Conservation (phyloP, 225 moss, liverwort and hornwort species). For the Bryoerythrophyllum caledonicum region DNA sequence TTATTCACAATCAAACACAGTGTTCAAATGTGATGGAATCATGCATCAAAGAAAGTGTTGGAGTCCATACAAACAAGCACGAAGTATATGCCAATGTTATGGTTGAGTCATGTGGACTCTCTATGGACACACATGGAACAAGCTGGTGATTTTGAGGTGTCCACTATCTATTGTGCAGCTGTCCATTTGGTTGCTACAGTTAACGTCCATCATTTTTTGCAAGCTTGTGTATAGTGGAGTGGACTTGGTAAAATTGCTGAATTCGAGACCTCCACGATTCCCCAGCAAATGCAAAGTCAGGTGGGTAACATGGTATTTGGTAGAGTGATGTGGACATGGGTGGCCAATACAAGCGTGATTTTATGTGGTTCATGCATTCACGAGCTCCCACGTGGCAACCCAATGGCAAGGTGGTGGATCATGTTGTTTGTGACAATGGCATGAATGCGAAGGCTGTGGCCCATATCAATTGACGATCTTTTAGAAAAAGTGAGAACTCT, state of each 20-base stretch:
- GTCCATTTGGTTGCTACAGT: too few relatives aligned
- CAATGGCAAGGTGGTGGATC: background rate
- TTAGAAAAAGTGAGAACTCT: background rate
- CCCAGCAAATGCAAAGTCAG: background rate
- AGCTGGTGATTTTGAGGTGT: background rate
- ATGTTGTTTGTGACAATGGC: conserved; percentile 1
- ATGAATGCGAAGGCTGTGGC: background rate
- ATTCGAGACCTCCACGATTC: background rate
- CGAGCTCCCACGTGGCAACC: background rate
- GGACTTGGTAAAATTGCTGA: background rate
- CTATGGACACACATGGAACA: background rate
- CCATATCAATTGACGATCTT: background rate
- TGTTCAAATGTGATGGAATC: background rate
- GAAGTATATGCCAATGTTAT: background rate
- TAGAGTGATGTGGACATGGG: background rate
- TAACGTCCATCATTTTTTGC: background rate
- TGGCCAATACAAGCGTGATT: background rate
- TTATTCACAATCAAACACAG: background rate
- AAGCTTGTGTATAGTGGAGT: background rate
- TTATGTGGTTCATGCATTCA: background rate
- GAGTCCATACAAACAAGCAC: background rate
- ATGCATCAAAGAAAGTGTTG: background rate
- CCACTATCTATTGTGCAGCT: background rate
- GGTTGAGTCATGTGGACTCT: background rate
- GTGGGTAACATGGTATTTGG: background rate